Percentiles rank a stretch among this genome's conserved stretches.
Conservation (phyloP, 73 alveolate species). For the Blepharisma stoltei region DNA sequence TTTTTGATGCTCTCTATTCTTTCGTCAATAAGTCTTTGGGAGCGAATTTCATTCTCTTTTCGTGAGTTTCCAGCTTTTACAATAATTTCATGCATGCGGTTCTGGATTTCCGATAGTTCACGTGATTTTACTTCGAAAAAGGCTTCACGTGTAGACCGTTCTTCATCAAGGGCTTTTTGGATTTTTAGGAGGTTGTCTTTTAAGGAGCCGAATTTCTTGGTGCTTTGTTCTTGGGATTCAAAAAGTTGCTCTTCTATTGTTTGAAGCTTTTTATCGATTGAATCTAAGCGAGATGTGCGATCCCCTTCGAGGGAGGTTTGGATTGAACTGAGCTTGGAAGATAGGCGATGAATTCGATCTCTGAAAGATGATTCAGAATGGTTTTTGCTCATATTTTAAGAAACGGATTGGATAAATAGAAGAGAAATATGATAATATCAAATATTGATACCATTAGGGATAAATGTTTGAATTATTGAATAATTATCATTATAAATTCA, state of each 20-base stretch:
- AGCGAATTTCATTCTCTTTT: slow-evolving; percentile 41
- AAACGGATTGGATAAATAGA: too few species aligned
- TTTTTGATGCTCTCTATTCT: slow-evolving; percentile 31
- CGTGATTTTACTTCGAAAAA: slow-evolving; percentile 34
- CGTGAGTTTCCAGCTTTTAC: slow-evolving; percentile 33
- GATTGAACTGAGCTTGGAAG: slow-evolving; percentile 14
- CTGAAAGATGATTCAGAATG: too few species aligned
- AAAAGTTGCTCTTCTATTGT: slow-evolving; percentile 27
- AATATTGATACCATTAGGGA: too few species aligned
- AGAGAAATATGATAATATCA: too few species aligned
- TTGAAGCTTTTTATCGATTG: slow-evolving; percentile 34
- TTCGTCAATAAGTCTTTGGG: slow-evolving; percentile 34
- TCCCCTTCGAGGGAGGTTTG: slow-evolving; percentile 18
- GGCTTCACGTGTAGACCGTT: slow-evolving; percentile 35
- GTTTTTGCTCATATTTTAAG: too few species aligned
- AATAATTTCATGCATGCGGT: slow-evolving; percentile 31
- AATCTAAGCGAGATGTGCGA: slow-evolving; percentile 18
- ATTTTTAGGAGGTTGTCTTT: slow-evolving; percentile 37
- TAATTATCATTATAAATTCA: too few species aligned
- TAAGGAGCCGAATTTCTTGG: slow-evolving; percentile 32
- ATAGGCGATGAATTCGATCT: slow-evolving; percentile 12
- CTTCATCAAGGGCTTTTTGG: slow-evolving; percentile 47
- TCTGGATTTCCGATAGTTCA: slow-evolving; percentile 39
- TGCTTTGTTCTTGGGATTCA: slow-evolving; percentile 39
- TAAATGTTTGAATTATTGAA: too few species aligned